phyloP scores from a whole-genome alignment of 495 filamentous ascomycete genomes.

The Aspergillus saccharolyticus region DNA sequence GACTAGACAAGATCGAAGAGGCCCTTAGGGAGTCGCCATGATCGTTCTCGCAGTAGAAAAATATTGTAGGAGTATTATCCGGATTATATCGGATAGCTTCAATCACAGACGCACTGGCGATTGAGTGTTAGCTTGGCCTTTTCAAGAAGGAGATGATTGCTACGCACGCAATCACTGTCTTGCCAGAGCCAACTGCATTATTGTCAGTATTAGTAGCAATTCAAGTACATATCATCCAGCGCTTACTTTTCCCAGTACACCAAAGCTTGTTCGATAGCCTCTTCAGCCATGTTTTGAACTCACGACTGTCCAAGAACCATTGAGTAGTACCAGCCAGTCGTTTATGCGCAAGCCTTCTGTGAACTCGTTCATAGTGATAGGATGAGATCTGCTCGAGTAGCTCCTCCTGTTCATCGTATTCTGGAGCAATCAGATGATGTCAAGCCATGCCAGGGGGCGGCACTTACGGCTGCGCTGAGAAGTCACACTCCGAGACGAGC shows the following conservation, averaged over 20 bases:
- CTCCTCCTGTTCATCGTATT: background rate
- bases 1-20: background rate
- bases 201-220: background rate
- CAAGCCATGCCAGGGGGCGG: background rate
- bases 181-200: background rate
- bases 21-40: background rate
- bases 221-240: too few relatives aligned
- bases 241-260: slow-evolving; percentile 1
- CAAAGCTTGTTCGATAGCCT: background rate
- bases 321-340: background rate
- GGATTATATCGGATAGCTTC: background rate
- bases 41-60: background rate
- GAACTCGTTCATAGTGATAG: background rate
- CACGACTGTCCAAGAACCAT: background rate
- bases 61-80: background rate
- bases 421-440: background rate
- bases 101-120: background rate
- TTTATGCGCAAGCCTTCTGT: background rate
- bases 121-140: background rate
- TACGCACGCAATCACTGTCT: background rate
- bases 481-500: background rate
- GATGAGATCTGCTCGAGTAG: background rate
- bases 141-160: background rate
- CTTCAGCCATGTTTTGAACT: background rate
- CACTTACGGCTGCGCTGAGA: background rate